Conservation (phyloP, 305 asterid species). For the Fraxinus greggii region DNA sequence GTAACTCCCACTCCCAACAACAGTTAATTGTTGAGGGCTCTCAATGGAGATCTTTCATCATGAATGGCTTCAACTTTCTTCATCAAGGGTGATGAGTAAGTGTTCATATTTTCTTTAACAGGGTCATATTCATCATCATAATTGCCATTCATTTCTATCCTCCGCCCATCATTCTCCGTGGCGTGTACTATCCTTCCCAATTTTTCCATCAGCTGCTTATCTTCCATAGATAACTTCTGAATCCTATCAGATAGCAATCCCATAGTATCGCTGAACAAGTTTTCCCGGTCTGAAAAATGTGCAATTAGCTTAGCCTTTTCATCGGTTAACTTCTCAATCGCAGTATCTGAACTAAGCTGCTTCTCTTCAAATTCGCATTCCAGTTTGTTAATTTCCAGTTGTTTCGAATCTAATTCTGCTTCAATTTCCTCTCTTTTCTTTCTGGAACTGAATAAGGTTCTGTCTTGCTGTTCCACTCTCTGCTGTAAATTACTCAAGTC, state of each 20-base stretch:
- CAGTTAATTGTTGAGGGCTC: conserved; percentile 54
- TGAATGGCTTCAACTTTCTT: conserved; percentile 46
- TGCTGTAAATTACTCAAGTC: conserved; percentile 32
- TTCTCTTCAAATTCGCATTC: conserved; percentile 23
- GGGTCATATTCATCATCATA: conserved; percentile 36
- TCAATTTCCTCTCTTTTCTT: conserved; percentile 26
- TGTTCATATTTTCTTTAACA: conserved; percentile 52
- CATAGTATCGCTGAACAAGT: conserved; percentile 34
- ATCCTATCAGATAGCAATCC: conserved; percentile 39
- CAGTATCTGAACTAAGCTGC: conserved; percentile 17
- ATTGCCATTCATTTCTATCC: conserved; percentile 20
- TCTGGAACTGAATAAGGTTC: conserved; percentile 8
- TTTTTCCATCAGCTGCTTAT: conserved; percentile 48
- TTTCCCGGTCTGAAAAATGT: conserved; percentile 36
- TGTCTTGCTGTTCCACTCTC: conserved; percentile 34
- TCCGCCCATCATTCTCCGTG: conserved; percentile 21
- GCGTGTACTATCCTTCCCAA: conserved; percentile 46
- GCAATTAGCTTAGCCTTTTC: conserved; percentile 26
- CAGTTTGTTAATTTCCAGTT: conserved; percentile 28
- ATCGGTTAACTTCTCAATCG: conserved; percentile 26
- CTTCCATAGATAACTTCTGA: conserved; percentile 40
- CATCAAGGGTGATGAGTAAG: conserved; percentile 35
- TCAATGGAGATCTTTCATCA: conserved; percentile 68
- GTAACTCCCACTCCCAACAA: neutral
- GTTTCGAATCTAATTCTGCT: conserved; percentile 33